A percentile compares a stretch with the other conserved stretches of the same genome.
phyloP scores from a whole-genome alignment of 192 early-diverging fungal genomes.

The Backusella macrospora region DNA sequence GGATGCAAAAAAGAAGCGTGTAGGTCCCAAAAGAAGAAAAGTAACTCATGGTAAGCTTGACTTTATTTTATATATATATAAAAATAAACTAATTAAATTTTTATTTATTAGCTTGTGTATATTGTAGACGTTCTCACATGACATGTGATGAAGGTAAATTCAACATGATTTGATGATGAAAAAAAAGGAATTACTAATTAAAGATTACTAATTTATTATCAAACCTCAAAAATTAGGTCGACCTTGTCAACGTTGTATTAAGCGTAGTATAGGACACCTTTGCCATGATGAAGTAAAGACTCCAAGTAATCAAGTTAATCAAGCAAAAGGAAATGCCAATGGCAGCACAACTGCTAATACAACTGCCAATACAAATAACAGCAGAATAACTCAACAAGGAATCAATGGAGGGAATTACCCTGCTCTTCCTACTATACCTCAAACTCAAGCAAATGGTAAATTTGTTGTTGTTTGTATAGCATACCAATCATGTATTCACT shows the following conservation, averaged over 20 bases:
- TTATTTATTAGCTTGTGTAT: conserved; percentile 80
- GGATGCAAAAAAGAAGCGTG: conserved; percentile 60
- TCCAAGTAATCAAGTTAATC: conserved; percentile 24
- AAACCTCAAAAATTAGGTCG: conserved; percentile 52
- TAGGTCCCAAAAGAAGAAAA: conserved; percentile 62
- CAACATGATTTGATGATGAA: not conserved
- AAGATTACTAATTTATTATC: not conserved
- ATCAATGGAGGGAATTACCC: conserved; percentile 20
- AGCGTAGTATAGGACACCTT: conserved; percentile 88
- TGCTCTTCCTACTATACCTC: conserved; percentile 1
- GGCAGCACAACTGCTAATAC: not conserved
- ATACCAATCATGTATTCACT: not conserved
- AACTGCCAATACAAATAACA: not conserved
- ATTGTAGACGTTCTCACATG: conserved; percentile 95
- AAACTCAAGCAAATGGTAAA: conserved; percentile 26
- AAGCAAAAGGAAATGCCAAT: not conserved
- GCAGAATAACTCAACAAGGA: conserved; percentile 22
- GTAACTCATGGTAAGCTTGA: conserved; percentile 60
- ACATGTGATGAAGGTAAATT: conserved; percentile 83
- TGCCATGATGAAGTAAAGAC: conserved; percentile 85
- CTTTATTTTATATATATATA: not conserved
- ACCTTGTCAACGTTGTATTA: conserved; percentile 94
- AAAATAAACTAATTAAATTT: not conserved
- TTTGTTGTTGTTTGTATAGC: not conserved
- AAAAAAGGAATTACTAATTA: not conserved